phyloP scores from a whole-genome alignment of 345 rosid species.

The Psidium guajava region DNA sequence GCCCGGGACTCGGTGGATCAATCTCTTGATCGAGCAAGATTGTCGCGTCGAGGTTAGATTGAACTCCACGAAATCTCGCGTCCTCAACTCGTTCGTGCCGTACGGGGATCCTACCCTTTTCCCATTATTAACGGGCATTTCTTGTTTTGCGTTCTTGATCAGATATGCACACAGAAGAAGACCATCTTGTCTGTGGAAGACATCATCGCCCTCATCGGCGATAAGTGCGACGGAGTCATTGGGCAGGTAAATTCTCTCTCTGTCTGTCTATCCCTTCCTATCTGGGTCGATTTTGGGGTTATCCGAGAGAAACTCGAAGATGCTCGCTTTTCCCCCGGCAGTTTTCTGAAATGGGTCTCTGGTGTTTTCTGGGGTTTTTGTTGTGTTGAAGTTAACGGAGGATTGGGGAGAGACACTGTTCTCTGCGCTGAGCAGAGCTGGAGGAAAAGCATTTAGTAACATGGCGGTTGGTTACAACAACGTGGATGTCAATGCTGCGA shows the following conservation, averaged over 20 bases:
- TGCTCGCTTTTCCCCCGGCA: background rate
- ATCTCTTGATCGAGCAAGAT: conserved; percentile 78
- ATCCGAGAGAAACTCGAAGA: background rate
- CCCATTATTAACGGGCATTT: background rate
- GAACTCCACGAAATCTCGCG: background rate
- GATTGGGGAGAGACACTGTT: conserved; percentile 96
- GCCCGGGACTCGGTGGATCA: conserved; percentile 99
- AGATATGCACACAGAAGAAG: conserved; percentile 93
- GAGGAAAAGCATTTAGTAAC: conserved; percentile 92
- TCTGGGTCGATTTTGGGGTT: background rate
- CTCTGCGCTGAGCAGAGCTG: conserved; percentile 79
- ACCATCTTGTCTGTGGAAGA: conserved; percentile 91
- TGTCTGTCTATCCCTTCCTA: background rate
- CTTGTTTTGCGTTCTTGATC: background rate
- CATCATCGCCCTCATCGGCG: conserved; percentile 73
- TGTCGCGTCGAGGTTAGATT: conserved; percentile 77
- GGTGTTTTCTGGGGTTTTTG: background rate
- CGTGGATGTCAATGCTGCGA: conserved; percentile 92
- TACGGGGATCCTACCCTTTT: background rate
- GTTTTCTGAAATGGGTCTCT: background rate
- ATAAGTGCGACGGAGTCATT: conserved; percentile 89
- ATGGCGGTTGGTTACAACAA: conserved; percentile 99
- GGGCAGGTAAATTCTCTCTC: conserved; percentile 51
- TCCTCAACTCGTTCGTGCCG: background rate
- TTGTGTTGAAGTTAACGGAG: conserved; percentile 56